Evolutionary conservation across 106 monocot species (phyloP), one percentile per base, ranked within the genome.

Genomic region (Narthecium ossifragum): DNA sequence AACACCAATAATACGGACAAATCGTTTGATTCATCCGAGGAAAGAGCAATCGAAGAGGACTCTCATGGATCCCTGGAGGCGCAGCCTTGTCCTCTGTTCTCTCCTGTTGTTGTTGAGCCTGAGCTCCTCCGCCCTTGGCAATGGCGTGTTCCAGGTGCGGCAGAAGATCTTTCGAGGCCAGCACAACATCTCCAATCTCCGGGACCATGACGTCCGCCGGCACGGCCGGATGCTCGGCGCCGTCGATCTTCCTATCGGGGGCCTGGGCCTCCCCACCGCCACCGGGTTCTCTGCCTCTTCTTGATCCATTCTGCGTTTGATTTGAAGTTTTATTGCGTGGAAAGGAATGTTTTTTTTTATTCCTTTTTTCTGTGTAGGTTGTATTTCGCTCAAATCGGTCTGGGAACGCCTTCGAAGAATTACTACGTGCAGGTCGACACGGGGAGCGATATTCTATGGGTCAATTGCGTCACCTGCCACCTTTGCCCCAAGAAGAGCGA

Each of bases 401-500:
- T 92, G 3, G 92, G 92, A 27, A 63, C 80, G 32, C 92, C 92
- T 26, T 21, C 86, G 7, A 80, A 69, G 73, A 51, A 66, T 8
- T 92, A 72, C 52, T 72, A 77, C 31, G 83, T 92, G 45, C 92
- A 92, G 68, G 80, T 92, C 10, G 92, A 92, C 46, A 87, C 92
- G 0, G 92, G 92, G 5, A 92, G 92, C 55, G 92, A 92, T 51
- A 65, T 92, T 17, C 58, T 92, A 10, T 92, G 92, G 92, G 83
- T 92, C 55, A 84, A 87, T 69, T 92, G 92, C 61, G 48, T 62
- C 26, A 51, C 80, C 18, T 92, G 92, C 67, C 57, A 46, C 26
- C 54, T 51, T 21, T 92, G 92, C 66, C 92, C 92, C 17, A 55
- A 60, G 52, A 80, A 77, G 55, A 84, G 84, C 26, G 57, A 71